Base-by-base conservation (phyloP, 2,329 filamentous ascomycete genomes). In the Trematosphaeria pertusa region DNA sequence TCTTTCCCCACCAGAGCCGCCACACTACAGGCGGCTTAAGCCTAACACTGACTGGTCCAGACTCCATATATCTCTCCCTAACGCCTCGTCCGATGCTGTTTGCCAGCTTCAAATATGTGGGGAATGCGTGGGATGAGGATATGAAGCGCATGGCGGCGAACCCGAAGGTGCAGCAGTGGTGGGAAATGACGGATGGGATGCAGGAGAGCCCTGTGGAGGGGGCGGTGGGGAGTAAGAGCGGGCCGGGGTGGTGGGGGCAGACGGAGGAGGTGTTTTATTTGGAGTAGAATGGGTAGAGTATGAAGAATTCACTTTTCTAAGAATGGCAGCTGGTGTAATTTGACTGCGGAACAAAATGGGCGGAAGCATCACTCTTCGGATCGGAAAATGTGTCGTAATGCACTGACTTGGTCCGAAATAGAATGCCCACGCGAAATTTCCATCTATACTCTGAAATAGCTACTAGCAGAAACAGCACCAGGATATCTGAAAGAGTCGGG, bases 41-140 rank as follows among this genome's bases (percentile, higher is more conserved):
- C n/a, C n/a, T n/a, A n/a, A 30, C 34, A 10, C 31, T 34, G 14
- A 30, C 30, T 17, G 30, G 7, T 22, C 9, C 9, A 60, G 87
- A 91, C 62, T 88, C 84, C 55, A 81, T 92, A 66, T 91, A 82
- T 73, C 83, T 88, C 58, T 86, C 89, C 62, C 78, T 84, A 10
- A 72, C 68, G 4, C 80, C 81, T 0, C 74, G 81, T 4, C 64
- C 64, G 43, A 85, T 86, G 32, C 78, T 93, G 1, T 92, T 92
- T 65, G 87, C 87, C 0, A 84, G 77, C 18, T 90, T 91, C 77
- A 91, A 89, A 68, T 93, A 92, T 61, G 77, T 87, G n/a, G 89
- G 89, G 0, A 81, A 81, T 49, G 81, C 89, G 54, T 91, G 83
- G 50, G 84, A 82, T 2, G 85, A 78, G 8, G 89, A 93, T 64